These are phyloP conservation scores for Cladorrhinum sp. DNA, from an alignment of 2,329 filamentous ascomycete genomes.

Conservation along the genomic window DNA sequence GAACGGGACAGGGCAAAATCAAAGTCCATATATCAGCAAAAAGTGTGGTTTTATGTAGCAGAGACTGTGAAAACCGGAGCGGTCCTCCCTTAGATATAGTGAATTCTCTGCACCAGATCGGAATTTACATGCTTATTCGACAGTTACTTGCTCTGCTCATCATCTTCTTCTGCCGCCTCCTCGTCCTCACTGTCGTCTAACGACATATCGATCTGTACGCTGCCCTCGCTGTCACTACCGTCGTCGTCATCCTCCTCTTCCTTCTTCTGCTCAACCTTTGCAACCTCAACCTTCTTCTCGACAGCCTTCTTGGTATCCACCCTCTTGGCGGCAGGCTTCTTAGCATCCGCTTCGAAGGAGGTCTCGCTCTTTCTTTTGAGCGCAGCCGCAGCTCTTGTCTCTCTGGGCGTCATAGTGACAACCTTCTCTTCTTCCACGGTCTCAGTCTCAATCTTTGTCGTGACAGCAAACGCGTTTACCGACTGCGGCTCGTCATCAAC, in stretches of 20 bases:
- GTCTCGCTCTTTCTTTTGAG: slow-evolving; percentile 43
- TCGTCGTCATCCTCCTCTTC: slow-evolving; percentile 38
- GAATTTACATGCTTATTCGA: too few species aligned
- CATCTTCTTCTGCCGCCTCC: slow-evolving; percentile 32
- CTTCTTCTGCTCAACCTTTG: slow-evolving; percentile 15
- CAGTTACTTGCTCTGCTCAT: slow-evolving; percentile 24
- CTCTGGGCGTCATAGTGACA: neutral
- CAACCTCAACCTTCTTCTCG: slow-evolving; percentile 1
- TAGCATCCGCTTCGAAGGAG: slow-evolving; percentile 34
- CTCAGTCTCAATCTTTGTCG: neutral
- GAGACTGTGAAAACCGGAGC: too few species aligned
- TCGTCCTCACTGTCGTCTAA: slow-evolving; percentile 52
- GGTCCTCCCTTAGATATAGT: too few species aligned
- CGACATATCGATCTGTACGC: slow-evolving; percentile 59
- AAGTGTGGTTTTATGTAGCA: too few species aligned
- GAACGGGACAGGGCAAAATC: too few species aligned
- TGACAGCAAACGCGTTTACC: slow-evolving; percentile 6
- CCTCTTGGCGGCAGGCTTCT: slow-evolving; percentile 26
- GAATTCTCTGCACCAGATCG: too few species aligned
- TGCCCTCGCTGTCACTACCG: slow-evolving; percentile 49
- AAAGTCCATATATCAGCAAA: too few species aligned
- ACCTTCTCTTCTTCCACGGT: slow-evolving; percentile 2
- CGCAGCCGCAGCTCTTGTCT: slow-evolving; percentile 15
- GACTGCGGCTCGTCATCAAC: neutral
- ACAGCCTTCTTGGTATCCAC: slow-evolving; percentile 25